Base-by-base conservation (phyloP, 805 yeast species). In the Myxozyma vanderwaltii region DNA sequence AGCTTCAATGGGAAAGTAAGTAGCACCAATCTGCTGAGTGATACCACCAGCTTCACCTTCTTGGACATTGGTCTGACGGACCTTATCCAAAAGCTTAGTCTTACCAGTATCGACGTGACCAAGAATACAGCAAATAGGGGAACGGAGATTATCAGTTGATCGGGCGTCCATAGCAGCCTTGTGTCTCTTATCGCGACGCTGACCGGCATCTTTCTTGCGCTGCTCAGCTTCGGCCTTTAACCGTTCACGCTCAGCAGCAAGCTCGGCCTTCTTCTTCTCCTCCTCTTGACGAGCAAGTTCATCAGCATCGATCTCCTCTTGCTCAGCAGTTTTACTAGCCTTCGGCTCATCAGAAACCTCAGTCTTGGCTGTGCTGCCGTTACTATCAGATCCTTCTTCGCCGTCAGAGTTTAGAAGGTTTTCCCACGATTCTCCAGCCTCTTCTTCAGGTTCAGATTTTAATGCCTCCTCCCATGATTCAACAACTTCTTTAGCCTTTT, bases 21-120 rank as follows among this genome's bases (percentile, higher is more conserved):
- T 94, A 57, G 99, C 99, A 84, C 99, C 99, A 73, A 94, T 94
- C 78, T 94, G 99, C 82, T 94, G 99, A 66, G 99, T 94, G 75
- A 94, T 94, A 80, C 99, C 99, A 80, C 99, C 99, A 56, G 99
- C 99, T 79, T 94, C 99, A 72, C 99, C 99, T 75, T 97, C 99
- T 80, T 94, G 99, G 63, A 94, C 99, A 72, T 94, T 94, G 43
- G 98, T 94, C 79, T 92, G 97, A 79, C 99, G 92, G 68, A 94
- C 86, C 77, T 94, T 94, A 74, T 94, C 99, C 74, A 94, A 81
- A 66, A 94, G 82, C 75, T 94, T 94, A 67, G 99, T 94, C 77
- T 94, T 94, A 86, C 99, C 99, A 59, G 99, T 94, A 82, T 94
- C 99, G 76, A 94, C 99, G 80, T 94, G 99, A 74, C 99, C 99